Conservation (phyloP, 805 yeast species). For the Barnettozyma wickerhamii region DNA sequence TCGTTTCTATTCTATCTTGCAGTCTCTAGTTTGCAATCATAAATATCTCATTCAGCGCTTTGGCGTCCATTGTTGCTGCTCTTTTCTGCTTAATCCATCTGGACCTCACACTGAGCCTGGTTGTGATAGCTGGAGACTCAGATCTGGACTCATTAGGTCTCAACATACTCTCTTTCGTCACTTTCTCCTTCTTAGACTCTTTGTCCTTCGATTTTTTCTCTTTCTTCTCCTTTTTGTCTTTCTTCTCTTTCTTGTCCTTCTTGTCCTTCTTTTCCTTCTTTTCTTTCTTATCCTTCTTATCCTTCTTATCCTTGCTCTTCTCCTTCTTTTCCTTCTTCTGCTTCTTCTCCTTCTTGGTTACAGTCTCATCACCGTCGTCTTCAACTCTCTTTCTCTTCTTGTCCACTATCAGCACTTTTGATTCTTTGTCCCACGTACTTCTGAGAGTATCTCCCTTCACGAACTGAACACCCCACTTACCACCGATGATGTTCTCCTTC, state of each 20-base stretch:
- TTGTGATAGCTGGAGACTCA: constrained; percentile 35
- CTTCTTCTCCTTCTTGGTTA: constrained; percentile 25
- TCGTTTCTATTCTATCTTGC: not conserved
- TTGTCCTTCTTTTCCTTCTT: constrained; percentile 26
- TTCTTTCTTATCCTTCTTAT: constrained; percentile 25
- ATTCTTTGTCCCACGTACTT: constrained; percentile 77
- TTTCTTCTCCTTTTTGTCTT: constrained; percentile 28
- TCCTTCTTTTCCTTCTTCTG: constrained; percentile 26
- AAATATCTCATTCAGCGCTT: constrained; percentile 87
- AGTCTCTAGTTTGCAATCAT: constrained; percentile 58
- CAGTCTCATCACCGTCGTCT: constrained; percentile 21
- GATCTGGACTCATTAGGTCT: constrained; percentile 31
- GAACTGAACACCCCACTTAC: constrained; percentile 85
- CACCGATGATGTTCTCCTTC: constrained; percentile 66
- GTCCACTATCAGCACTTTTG: constrained; percentile 30
- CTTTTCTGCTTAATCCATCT: constrained; percentile 87
- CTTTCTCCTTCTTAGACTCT: constrained; percentile 28
- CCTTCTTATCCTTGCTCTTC: constrained; percentile 26
- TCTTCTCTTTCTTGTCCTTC: constrained; percentile 27
- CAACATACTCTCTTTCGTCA: constrained; percentile 39
- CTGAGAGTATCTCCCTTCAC: constrained; percentile 78
- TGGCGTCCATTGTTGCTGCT: constrained; percentile 85
- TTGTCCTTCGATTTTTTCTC: constrained; percentile 26
- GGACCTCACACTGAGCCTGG: constrained; percentile 73
- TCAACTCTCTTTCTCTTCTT: constrained; percentile 29